A percentile compares a stretch with the other conserved stretches of the same genome.
Conservation (phyloP, 148 eudicot genomes). For the Rhododendron ovatum region DNA sequence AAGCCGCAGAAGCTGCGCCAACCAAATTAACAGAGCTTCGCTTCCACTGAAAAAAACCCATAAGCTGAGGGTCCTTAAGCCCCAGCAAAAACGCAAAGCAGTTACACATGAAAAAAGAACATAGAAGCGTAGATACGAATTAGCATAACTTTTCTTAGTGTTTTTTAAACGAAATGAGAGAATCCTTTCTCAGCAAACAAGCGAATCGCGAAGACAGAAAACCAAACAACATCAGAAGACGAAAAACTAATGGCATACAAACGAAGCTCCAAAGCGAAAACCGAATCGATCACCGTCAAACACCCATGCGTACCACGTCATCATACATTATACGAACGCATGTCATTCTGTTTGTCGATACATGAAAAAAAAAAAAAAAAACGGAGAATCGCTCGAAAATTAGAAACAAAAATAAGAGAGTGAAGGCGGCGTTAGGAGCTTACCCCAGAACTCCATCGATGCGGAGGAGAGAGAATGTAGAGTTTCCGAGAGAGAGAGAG, state of each 20-base stretch:
- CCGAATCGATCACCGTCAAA: not conserved
- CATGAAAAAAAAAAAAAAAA: too few relatives aligned
- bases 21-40: not conserved
- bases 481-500: too few relatives aligned
- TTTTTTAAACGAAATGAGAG: not conserved
- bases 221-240: not conserved
- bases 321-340: not conserved
- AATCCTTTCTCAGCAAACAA: not conserved
- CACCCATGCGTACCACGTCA: not conserved
- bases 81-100: not conserved
- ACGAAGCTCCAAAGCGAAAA: not conserved
- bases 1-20: not conserved
- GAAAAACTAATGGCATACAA: not conserved
- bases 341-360: not conserved
- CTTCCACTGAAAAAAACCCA: not conserved
- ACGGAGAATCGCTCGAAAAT: not conserved
- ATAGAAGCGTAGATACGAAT: not conserved
- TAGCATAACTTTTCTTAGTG: not conserved
- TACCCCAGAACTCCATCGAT: constrained; percentile 65
- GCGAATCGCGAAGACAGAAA: not conserved
- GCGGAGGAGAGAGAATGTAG: not conserved
- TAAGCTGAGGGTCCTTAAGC: not conserved
- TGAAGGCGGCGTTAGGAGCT: not conserved
- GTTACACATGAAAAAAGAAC: not conserved
- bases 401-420: not conserved